Base-by-base conservation (phyloP, 805 yeast genomes). In the Saturnispora hagleri region DNA sequence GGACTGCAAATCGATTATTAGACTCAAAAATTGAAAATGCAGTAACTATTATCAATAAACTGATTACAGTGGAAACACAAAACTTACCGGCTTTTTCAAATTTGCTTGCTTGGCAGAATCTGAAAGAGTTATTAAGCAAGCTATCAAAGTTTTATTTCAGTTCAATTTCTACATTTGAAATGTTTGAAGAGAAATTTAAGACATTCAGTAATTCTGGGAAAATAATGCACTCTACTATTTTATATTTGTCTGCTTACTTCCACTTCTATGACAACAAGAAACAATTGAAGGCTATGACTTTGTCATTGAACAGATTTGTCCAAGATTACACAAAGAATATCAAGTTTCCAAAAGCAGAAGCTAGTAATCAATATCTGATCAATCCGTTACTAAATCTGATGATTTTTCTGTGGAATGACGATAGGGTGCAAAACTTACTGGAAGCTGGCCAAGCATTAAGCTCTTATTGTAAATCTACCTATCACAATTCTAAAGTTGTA, bases 341-440 rank as follows among this genome's bases (percentile, higher is more conserved):
- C 2, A 59, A 61, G 8, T 79, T 78, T 55, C 83, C 83, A 0
- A 65, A 61, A 31, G 79, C 82, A 2, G 63, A 68, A 10, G 72
- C 48, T 62, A 66, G 57, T 53, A 69, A 57, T 42, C 40, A 26
- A 49, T 60, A 51, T 46, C 27, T 24, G 5, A 68, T 47, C 66
- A 72, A 59, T 63, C 65, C 57, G 62, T 69, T 66, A 18, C 64
- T 64, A 52, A 67, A 62, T 42, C 58, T 60, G 45, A 63, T 60
- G 36, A 58, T 62, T 12, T 53, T 57, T 24, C 46, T 58, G n/a
- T 43, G 51, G 17, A 51, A 47, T 3, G 53, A 53, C 26, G 57
- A 36, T 1, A 17, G 17, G 18, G 22, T 49, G n/a, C 51, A 47
- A 8, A 50, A 50, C 2, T 44, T 55, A 9, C 22, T 62, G 2